Base-by-base conservation (phyloP, 768 basidiomycete species). In the Pleurotus sapidus region DNA sequence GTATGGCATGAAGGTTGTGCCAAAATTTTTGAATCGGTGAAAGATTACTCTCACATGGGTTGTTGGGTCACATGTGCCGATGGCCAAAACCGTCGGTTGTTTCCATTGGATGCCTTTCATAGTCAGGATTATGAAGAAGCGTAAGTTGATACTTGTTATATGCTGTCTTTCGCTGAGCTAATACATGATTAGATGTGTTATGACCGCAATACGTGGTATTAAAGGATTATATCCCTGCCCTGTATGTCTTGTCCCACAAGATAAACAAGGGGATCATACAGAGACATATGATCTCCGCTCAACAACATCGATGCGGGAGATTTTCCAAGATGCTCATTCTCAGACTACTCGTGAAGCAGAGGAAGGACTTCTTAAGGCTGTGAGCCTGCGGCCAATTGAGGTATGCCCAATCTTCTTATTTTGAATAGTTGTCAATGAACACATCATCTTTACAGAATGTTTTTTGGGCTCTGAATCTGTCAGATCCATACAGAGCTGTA, bases 121-220 rank as follows among this genome's bases (percentile, higher is more conserved):
- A 73, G 69, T 4, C 68, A 71, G 4, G 76, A 80, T 51, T 80
- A 77, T 56, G 72, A 80, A 59, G 77, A 82, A 66, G 72, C 74
- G 78, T 80, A 67, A 37, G 74, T 54, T 47, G 8, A 61, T 14
- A 34, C 57, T 42, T 30, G 14, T 23, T 23, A 45, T n/a, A 27
- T 34, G 14, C 15, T 58, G 47, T n/a, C 25, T 49, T 43, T 45
- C 20, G 43, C 14, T 47, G 40, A 25, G 1, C 40, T 27, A 37
- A 46, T 18, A 25, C 47, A 25, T 4, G 58, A 39, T 59, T 77
- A 73, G 46, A 72, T 65, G 65, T 49, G 64, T 75, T 24, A 78
- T 79, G 73, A 62, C 73, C 0, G 59, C 77, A 0, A 76, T 72
- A 3, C 61, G 65, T n/a, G 76, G 76, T 0, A 4, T 55, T 0